These are phyloP conservation scores for Thelonectria rubi DNA, from an alignment of 2,329 filamentous ascomycete genomes.

Conservation along the genomic window DNA sequence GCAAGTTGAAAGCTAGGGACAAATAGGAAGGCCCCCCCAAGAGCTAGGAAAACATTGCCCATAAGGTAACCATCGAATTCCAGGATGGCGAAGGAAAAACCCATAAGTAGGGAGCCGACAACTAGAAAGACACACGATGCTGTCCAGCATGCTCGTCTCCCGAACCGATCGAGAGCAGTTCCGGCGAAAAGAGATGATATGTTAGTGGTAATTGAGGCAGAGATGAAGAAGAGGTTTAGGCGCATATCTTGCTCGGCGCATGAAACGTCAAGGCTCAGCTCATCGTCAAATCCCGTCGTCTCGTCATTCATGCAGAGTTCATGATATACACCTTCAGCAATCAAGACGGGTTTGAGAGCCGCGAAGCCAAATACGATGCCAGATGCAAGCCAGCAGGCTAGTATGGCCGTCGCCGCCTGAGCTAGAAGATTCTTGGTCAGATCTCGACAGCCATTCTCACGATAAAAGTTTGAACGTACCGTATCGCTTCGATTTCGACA, in stretches of 20 bases:
- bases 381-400: conserved; percentile 80
- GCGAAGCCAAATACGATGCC: conserved; percentile 86
- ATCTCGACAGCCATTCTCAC: background rate
- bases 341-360: conserved; percentile 82
- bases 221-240: conserved; percentile 90
- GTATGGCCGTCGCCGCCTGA: conserved; percentile 73
- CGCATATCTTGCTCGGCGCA: conserved; percentile 62
- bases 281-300: conserved; percentile 12
- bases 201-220: conserved; percentile 86
- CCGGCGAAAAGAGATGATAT: conserved; percentile 85
- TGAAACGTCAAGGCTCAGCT: conserved; percentile 47
- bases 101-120: conserved; percentile 75
- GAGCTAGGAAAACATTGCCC: conserved; percentile 77
- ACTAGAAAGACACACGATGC: conserved; percentile 75
- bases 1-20: conserved; percentile 84
- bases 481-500: conserved; percentile 41
- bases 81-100: conserved; percentile 69
- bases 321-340: conserved; percentile 75
- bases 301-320: conserved; percentile 61
- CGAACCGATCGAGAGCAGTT: conserved; percentile 82
- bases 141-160: conserved; percentile 78
- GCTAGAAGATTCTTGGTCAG: conserved; percentile 52
- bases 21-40: conserved; percentile 82
- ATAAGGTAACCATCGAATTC: conserved; percentile 76
- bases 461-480: conserved; percentile 28